Evolutionary conservation across 2,329 filamentous ascomycete species (phyloP), one percentile per base, ranked within the genome.

Genomic region (Aspergillus niger): DNA sequence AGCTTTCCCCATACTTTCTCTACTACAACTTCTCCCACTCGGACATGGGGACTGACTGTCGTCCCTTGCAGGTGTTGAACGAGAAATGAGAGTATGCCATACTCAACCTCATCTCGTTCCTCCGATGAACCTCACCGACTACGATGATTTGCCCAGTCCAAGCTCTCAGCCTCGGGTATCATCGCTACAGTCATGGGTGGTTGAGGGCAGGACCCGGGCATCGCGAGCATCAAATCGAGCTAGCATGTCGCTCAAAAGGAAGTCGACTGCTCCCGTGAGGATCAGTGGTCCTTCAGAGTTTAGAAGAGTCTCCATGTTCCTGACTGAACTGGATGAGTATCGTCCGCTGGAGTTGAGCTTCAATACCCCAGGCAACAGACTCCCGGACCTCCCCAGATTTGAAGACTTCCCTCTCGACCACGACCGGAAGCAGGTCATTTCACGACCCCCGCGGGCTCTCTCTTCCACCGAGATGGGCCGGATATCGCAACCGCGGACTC

Each of bases 341-440:
- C 69, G 74, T 36, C 80, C 79, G 3, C 69, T 82, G n/a, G 75
- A 82, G 67, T 70, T 82, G 50, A 81, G 75, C 65, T 81, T 82
- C 56, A 76, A 81, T 65, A 67, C 73, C 55, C 73, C 77, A n/a
- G 74, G 74, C 41, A 78, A 80, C 65, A 72, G 73, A 59, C 67
- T 82, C 13, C 78, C 80, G 28, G 74, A 79, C 59, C 71, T 82
- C 30, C 80, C 80, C 20, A 70, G 71, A 24, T 82, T 82, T 61
- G 74, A 76, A 17, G 56, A 69, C 2, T 76, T 79, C 50, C 70
- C 71, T n/a, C 61, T 79, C 15, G 71, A 73, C 2, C 70, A 72
- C 1, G 62, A 60, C 32, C 58, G 22, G 60, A 69, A 61, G 68
- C 71, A 65, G 32, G 32, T 13, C 61, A 68, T 63, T 15, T 49